phyloP scores from a whole-genome alignment of 805 yeast genomes.

The Lipomyces yamanashiensis region DNA sequence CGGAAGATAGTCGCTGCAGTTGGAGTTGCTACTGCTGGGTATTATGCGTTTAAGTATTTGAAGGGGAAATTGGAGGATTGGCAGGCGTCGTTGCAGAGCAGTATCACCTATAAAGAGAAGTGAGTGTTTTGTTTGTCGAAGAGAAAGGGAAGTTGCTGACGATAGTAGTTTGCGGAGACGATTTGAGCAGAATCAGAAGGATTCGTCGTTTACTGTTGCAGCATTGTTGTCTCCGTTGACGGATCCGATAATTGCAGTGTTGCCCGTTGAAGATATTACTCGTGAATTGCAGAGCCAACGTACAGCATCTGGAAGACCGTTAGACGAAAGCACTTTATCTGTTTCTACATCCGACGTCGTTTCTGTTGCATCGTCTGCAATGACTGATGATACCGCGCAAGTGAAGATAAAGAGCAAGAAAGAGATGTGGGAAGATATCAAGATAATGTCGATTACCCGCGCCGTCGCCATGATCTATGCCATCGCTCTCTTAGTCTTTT shows the following conservation, averaged over 20 bases:
- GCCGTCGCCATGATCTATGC: conserved; percentile 72
- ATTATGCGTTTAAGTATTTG: conserved; percentile 16
- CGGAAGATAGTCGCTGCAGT: conserved; percentile 25
- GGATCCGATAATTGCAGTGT: conserved; percentile 61
- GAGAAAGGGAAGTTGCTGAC: background rate
- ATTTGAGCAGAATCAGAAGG: conserved; percentile 89
- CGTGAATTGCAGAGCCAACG: conserved; percentile 11
- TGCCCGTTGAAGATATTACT: conserved; percentile 76
- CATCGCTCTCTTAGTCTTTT: conserved; percentile 68
- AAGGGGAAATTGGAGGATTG: conserved; percentile 23
- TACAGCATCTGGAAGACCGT: background rate
- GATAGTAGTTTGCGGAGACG: conserved; percentile 64
- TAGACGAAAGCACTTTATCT: background rate
- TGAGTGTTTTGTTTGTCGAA: background rate
- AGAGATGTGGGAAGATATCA: conserved; percentile 83
- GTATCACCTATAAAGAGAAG: conserved; percentile 27
- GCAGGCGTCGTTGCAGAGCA: conserved; percentile 24
- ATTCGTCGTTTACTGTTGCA: conserved; percentile 80
- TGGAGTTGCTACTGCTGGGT: conserved; percentile 28
- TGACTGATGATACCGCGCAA: conserved; percentile 30
- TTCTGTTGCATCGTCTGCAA: conserved; percentile 30
- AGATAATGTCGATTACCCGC: conserved; percentile 73
- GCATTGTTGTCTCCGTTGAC: conserved; percentile 80
- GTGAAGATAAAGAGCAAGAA: conserved; percentile 52
- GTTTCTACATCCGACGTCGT: conserved; percentile 9